Conservation (phyloP, 306 rosid genomes). For the Ziziphus jujuba region DNA sequence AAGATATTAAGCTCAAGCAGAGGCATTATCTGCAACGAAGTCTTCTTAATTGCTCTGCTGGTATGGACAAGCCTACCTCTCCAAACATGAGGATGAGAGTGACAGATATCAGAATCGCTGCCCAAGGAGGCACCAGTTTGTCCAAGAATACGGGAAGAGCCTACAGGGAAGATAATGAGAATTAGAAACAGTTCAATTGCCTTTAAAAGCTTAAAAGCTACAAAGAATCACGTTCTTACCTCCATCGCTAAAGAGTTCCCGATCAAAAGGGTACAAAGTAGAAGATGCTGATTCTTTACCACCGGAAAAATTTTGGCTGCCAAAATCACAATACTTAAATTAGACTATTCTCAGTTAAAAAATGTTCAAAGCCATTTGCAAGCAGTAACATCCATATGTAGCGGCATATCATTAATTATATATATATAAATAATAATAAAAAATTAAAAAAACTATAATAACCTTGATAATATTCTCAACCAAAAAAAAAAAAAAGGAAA, state of each 20-base stretch:
- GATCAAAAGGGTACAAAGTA: conserved; percentile 91
- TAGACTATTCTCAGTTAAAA: not conserved
- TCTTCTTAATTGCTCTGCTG: not conserved
- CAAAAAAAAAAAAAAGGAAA: no score
- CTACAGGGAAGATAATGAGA: conserved; percentile 31
- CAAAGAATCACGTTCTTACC: conserved; percentile 42
- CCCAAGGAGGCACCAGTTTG: conserved; percentile 79
- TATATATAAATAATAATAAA: no score
- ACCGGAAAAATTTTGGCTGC: conserved; percentile 96
- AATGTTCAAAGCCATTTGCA: conserved; percentile 8
- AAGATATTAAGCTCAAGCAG: conserved; percentile 11
- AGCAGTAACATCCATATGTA: not conserved
- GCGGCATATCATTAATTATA: not conserved
- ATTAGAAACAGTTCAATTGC: not conserved
- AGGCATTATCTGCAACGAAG: conserved; percentile 18
- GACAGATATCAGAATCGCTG: conserved; percentile 79
- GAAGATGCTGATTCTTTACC: conserved; percentile 94
- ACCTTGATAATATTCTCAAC: no score
- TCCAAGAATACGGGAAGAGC: conserved; percentile 93
- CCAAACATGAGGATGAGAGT: conserved; percentile 92
- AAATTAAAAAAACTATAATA: not conserved
- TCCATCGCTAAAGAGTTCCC: conserved; percentile 97
- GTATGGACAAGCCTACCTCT: conserved; percentile 54
- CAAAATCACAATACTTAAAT: conserved; percentile 13
- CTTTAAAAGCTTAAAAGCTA: no score